Evolutionary conservation across 768 basidiomycete species (phyloP).

Genomic region (Polyporus arcularius): DNA sequence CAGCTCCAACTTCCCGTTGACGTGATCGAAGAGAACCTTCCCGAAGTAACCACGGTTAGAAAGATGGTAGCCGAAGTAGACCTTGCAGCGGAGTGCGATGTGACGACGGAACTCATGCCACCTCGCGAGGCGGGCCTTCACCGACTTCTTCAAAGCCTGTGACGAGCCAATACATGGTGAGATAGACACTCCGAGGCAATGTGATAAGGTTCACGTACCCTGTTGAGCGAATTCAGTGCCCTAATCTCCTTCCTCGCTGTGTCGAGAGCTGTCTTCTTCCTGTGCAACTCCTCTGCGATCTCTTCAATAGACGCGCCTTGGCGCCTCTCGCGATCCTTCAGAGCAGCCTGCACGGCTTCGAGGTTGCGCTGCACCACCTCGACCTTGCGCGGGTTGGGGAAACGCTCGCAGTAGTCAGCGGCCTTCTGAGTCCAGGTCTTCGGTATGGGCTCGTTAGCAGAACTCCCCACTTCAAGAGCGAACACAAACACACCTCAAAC

Average conservation of each 20-base stretch:
- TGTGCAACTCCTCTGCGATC: conserved; percentile 70
- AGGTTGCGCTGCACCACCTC: conserved; percentile 61
- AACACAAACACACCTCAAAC: conserved; percentile 49
- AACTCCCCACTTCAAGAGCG: background rate
- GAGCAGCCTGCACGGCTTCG: conserved; percentile 60
- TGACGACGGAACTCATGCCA: conserved; percentile 91
- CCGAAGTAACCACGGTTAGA: conserved; percentile 88
- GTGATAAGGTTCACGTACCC: conserved; percentile 39
- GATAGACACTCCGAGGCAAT: background rate
- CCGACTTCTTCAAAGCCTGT: conserved; percentile 68
- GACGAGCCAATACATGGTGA: background rate
- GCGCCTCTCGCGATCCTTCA: conserved; percentile 65
- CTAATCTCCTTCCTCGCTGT: conserved; percentile 63
- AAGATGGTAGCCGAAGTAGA: conserved; percentile 80
- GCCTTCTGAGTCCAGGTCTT: conserved; percentile 71
- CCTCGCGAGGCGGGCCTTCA: conserved; percentile 61
- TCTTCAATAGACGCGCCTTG: conserved; percentile 80
- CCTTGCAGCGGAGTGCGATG: conserved; percentile 85
- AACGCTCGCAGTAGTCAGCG: conserved; percentile 56
- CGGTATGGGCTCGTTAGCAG: background rate
- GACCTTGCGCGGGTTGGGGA: conserved; percentile 57
- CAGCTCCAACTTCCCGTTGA: conserved; percentile 58
- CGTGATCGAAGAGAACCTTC: conserved; percentile 86
- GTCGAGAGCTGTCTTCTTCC: conserved; percentile 58
- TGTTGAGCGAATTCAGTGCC: conserved; percentile 64